Evolutionary conservation across 305 asterid species (phyloP).

Genomic region (Fraxinus baroniana): DNA sequence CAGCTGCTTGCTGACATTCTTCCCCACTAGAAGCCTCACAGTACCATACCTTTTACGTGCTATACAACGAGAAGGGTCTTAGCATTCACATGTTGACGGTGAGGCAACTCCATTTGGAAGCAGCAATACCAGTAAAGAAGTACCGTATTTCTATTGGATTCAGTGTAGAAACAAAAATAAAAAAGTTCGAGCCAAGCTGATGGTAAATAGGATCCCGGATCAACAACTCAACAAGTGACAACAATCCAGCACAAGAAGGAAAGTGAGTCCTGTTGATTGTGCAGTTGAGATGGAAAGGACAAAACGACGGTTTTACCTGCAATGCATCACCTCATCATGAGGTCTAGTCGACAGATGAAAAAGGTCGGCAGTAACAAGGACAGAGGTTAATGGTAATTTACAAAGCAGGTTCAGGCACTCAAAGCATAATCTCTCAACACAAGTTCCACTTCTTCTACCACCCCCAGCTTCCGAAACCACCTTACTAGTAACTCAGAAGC

Average conservation of each 20-base stretch:
- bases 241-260: background rate
- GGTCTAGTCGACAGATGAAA: background rate
- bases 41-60: background rate
- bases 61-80: background rate
- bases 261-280: background rate
- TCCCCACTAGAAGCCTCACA: background rate
- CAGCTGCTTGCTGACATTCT: background rate
- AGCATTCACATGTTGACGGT: background rate
- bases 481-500: slow-evolving; percentile 55
- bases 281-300: background rate
- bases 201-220: background rate
- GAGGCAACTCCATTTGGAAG: background rate
- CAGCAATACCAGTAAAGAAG: background rate
- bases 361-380: background rate
- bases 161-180: background rate
- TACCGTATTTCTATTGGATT: background rate
- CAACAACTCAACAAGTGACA: background rate
- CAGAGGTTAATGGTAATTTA: background rate
- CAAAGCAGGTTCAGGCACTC: background rate
- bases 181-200: background rate
- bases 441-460: slow-evolving; percentile 68
- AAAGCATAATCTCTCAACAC: slow-evolving; percentile 57
- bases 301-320: background rate
- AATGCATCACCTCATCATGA: background rate
- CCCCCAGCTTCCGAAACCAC: slow-evolving; percentile 74